Base-by-base conservation (phyloP, 768 basidiomycete genomes). In the Trametes meyenii region DNA sequence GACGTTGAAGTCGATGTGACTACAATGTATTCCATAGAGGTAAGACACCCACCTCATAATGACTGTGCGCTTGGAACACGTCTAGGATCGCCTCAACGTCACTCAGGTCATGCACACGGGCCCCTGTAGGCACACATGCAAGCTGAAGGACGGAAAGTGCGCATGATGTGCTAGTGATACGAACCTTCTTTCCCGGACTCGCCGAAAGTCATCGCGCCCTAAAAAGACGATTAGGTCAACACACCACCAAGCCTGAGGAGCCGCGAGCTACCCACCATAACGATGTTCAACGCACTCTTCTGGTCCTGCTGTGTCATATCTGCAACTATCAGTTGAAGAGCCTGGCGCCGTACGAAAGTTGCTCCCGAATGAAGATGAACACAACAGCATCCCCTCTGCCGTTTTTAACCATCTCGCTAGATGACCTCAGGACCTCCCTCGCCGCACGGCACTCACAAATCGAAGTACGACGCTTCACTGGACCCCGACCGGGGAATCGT, bases 161-260 rank as follows among this genome's bases (percentile, higher is more conserved):
- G 26, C 33, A n/a, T 14, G 26, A 16, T 14, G 24, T 49, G n/a
- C 13, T 24, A 13, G 29, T 8, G 17, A 2, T 24, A 11, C 21
- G 1, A 23, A 66, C 80, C 79, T 40, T 80, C 78, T 49, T 74
- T 76, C 5, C 83, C 83, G 14, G 72, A 69, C 26, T 74, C 77
- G 19, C 84, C 82, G 63, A 84, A 83, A 4, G 81, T 83, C 82
- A 82, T 82, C 29, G 81, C 79, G 26, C 83, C 83, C 82, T 83
- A 53, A 4, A 14, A 19, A 58, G 35, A 13, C 39, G 50, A 17
- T 45, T 11, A 65, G 44, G n/a, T n/a, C n/a, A n/a, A n/a, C 26
- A 48, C n/a, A 38, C 29, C 14, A 14, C 42, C 45, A 16, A 11
- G 26, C 5, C 29, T 38, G 17, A 29, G 17, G 52, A n/a, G 3